These are phyloP conservation scores for Tuber melanosporum DNA, from an alignment of 495 filamentous ascomycete species.

Conservation along the genomic window DNA sequence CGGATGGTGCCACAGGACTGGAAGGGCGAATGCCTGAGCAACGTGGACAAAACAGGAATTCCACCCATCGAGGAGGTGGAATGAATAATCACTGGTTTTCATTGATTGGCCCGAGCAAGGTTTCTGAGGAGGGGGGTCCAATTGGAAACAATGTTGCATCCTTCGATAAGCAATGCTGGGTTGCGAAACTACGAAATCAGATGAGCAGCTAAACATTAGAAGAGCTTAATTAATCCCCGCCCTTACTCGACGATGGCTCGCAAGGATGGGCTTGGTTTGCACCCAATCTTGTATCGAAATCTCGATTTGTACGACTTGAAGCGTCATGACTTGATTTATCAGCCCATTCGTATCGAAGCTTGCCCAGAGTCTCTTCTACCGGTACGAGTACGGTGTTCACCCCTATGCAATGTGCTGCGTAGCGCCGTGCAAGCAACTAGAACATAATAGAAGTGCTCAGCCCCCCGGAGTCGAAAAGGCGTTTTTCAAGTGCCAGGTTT, in stretches of 20 bases:
- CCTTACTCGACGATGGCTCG: neutral
- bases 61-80: constrained; percentile 51
- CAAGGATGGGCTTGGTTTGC: neutral
- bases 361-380: neutral
- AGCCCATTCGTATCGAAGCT: neutral
- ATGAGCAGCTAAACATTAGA: neutral
- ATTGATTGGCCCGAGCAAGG: neutral
- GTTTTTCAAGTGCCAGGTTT: neutral
- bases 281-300: neutral
- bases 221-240: neutral
- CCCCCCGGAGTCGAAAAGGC: neutral
- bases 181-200: neutral
- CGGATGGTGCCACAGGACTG: constrained; percentile 78
- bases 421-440: neutral
- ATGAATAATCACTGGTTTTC: constrained; percentile 34
- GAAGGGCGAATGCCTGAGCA: constrained; percentile 65
- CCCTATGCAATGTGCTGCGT: too few relatives aligned
- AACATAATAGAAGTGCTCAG: neutral
- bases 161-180: neutral
- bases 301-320: neutral
- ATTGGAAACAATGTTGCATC: neutral
- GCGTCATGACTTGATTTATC: neutral
- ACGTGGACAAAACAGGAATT: constrained; percentile 54
- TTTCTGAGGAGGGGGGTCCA: neutral
- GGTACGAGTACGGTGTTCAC: neutral